Evolutionary conservation across 495 filamentous ascomycete species (phyloP), one percentile per base, ranked within the genome.

Genomic region (Neurospora cerealis): DNA sequence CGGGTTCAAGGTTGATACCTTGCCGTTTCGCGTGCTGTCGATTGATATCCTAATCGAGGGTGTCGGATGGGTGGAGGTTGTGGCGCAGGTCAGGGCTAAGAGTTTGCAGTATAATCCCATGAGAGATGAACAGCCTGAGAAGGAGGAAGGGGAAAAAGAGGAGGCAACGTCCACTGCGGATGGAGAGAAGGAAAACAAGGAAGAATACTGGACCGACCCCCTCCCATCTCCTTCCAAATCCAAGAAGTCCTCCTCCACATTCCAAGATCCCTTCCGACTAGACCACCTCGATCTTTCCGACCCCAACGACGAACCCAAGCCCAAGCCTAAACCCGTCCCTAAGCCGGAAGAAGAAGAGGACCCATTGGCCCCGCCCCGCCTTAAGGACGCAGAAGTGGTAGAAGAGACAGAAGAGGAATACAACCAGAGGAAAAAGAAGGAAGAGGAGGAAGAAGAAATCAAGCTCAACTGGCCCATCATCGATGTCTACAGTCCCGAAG

Each of bases 41-140:
- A 87, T 91, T 0, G 96, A 99, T 79, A 89, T 99, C 44, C 83
- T 99, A 9, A 90, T 99, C 42, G 94, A 97, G 76, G 93, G 95
- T 24, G 90, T 90, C 48, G 96, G 96, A 3, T 99, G 96, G 95
- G 87, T 99, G 9, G 96, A 99, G 80, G 80, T 99, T 24, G 91
- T 88, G 7, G 89, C 91, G 17, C 95, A 98, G 81, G 87, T 96
- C 9, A 89, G 95, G 32, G 87, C 86, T 34, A 88, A 75, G 76
- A 77, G 81, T 36, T 73, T 87, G 70, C 80, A 73, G 28, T 28
- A 46, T 2, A 42, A 66, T 2, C 54, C 54, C 1, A 8, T 8
- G 5, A 32, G 6, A 17, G 54, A 66, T 1, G 15, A 66, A 6
- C 54, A 66, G 54, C 2, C 54, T 36, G 54, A 66, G 24, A 34